These are phyloP conservation scores for Fusarium clavum DNA, from an alignment of 2,329 filamentous ascomycete species.

Conservation along the genomic window DNA sequence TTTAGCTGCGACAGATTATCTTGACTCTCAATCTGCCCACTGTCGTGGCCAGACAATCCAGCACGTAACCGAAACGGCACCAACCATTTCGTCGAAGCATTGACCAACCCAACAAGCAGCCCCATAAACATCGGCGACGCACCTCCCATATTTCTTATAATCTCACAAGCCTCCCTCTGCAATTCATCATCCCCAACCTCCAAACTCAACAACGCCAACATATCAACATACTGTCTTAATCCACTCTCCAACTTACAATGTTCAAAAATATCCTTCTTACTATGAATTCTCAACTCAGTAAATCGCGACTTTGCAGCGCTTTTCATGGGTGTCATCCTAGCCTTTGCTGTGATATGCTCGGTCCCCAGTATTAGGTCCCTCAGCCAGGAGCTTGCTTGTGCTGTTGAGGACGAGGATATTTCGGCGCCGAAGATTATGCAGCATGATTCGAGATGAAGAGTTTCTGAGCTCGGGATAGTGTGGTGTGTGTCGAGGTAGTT, in stretches of 20 bases:
- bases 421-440: conserved; percentile 47
- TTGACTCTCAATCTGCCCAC: background rate
- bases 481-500: conserved; percentile 39
- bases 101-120: conserved; percentile 13
- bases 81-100: conserved; percentile 25
- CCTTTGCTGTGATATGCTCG: conserved; percentile 20
- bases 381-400: conserved; percentile 40
- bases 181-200: conserved; percentile 27
- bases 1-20: background rate
- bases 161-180: conserved; percentile 28
- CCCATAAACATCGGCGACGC: conserved; percentile 27
- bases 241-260: conserved; percentile 45
- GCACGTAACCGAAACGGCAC: conserved; percentile 2
- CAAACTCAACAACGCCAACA: background rate
- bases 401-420: background rate
- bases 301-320: conserved; percentile 37
- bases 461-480: conserved; percentile 31
- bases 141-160: conserved; percentile 23
- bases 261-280: conserved; percentile 46
- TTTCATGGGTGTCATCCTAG: conserved; percentile 42
- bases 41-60: background rate
- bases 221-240: conserved; percentile 24
- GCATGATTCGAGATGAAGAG: conserved; percentile 44
- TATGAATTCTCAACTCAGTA: conserved; percentile 41
- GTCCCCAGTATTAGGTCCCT: conserved; percentile 42